A percentile compares a stretch with the other conserved stretches of the same genome.
phyloP scores from a whole-genome alignment of 345 rosid genomes.

The Aegle marmelos region DNA sequence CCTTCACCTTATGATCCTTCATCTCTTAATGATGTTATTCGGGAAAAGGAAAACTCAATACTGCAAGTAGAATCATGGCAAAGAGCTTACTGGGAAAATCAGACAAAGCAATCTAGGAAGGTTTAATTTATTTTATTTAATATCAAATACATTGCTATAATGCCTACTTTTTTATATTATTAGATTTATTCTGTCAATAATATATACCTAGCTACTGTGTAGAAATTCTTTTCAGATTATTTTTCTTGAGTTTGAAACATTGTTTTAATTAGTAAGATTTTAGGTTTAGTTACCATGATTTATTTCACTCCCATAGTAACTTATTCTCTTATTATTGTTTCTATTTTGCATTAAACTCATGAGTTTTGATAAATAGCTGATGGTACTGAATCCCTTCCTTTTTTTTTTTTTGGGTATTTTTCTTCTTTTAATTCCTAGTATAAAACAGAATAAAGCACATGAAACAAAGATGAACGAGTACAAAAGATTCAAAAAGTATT shows the following conservation, averaged over 20 bases:
- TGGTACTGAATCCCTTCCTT: no score
- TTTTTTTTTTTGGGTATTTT: no score
- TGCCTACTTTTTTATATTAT: background rate
- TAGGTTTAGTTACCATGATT: background rate
- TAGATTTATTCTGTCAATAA: background rate
- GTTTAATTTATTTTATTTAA: background rate
- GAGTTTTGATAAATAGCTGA: no score
- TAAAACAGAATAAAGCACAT: no score
- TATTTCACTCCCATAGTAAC: background rate
- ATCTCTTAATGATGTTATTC: conserved; percentile 26
- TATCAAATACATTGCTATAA: background rate
- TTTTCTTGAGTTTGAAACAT: background rate
- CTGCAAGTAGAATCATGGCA: conserved; percentile 45
- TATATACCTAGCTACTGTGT: background rate
- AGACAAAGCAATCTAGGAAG: conserved; percentile 29
- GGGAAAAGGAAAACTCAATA: conserved; percentile 29
- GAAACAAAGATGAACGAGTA: background rate
- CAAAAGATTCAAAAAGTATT: background rate
- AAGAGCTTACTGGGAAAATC: conserved; percentile 41
- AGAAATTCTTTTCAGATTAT: background rate
- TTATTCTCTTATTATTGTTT: no score
- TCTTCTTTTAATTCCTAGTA: no score
- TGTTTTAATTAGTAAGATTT: background rate
- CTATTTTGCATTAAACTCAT: no score
- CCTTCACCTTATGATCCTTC: conserved; percentile 60